phyloP scores from a whole-genome alignment of 106 monocot genomes.

The Apostasia ramifera region DNA sequence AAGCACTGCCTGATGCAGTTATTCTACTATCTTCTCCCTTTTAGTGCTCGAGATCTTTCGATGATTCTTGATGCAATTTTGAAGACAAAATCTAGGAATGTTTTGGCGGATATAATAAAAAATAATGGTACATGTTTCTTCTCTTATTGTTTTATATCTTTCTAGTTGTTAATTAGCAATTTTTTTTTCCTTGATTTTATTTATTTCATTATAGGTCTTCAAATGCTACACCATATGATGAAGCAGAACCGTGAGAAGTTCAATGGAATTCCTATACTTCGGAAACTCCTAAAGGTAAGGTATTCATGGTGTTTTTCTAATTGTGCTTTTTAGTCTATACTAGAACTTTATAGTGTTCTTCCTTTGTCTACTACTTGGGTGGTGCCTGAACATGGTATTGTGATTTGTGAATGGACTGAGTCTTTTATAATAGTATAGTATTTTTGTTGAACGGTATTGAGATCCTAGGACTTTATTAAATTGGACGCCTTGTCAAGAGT shows the following conservation, averaged over 20 bases:
- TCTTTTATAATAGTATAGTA: no score
- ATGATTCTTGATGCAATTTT: slow-evolving; percentile 93
- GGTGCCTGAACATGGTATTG: no score
- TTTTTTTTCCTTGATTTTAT: neutral
- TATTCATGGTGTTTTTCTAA: neutral
- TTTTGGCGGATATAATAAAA: slow-evolving; percentile 80
- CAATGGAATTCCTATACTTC: slow-evolving; percentile 71
- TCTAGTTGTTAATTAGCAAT: slow-evolving; percentile 12
- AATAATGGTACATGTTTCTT: slow-evolving; percentile 58
- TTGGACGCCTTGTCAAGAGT: no score
- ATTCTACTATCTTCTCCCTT: slow-evolving; percentile 12
- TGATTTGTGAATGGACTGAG: no score
- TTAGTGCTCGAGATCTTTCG: slow-evolving; percentile 80
- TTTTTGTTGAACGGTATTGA: no score
- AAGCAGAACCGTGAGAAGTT: slow-evolving; percentile 80
- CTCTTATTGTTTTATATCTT: slow-evolving; percentile 4
- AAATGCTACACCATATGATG: slow-evolving; percentile 94
- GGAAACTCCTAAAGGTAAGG: slow-evolving; percentile 92
- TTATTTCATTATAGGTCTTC: slow-evolving; percentile 49
- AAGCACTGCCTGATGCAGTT: neutral
- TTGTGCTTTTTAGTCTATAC: no score
- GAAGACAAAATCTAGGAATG: slow-evolving; percentile 77
- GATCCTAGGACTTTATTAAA: no score
- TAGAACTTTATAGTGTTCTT: no score
- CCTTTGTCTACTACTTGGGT: no score